Percentiles rank a stretch among this genome's conserved stretches.
Evolutionary conservation across 306 rosid species (phyloP).

Genomic region (Luffa aegyptiaca): DNA sequence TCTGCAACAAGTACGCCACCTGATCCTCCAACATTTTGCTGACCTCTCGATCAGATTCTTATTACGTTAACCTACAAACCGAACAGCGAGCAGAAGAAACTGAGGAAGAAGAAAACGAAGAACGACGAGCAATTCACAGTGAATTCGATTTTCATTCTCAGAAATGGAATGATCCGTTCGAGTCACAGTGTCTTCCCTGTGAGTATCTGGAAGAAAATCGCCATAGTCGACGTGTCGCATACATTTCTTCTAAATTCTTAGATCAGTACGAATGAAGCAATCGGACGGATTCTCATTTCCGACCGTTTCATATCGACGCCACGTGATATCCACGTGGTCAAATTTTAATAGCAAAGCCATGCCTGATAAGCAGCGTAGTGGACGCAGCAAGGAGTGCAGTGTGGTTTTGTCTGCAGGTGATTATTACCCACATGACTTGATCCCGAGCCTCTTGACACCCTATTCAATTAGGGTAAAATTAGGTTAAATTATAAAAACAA

Average conservation of each 20-base stretch:
- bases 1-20: conserved; percentile 87
- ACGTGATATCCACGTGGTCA: not conserved
- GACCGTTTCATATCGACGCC: not conserved
- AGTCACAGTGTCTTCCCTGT: not conserved
- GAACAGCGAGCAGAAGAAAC: not conserved
- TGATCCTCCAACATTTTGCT: conserved; percentile 94
- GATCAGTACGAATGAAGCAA: not conserved
- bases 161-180: not conserved
- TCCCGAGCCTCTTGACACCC: not conserved
- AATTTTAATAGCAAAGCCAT: not conserved
- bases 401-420: not conserved
- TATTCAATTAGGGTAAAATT: not conserved
- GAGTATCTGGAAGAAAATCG: not conserved
- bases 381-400: not conserved
- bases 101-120: not conserved
- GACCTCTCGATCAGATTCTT: conserved; percentile 22
- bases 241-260: not conserved
- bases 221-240: not conserved
- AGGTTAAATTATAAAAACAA: too few relatives aligned
- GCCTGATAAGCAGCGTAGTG: not conserved
- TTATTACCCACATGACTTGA: not conserved
- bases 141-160: not conserved
- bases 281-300: not conserved
- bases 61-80: conserved; percentile 8
- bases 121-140: not conserved